These are phyloP conservation scores for Russula abietina DNA, from an alignment of 768 basidiomycete genomes.

Conservation along the genomic window DNA sequence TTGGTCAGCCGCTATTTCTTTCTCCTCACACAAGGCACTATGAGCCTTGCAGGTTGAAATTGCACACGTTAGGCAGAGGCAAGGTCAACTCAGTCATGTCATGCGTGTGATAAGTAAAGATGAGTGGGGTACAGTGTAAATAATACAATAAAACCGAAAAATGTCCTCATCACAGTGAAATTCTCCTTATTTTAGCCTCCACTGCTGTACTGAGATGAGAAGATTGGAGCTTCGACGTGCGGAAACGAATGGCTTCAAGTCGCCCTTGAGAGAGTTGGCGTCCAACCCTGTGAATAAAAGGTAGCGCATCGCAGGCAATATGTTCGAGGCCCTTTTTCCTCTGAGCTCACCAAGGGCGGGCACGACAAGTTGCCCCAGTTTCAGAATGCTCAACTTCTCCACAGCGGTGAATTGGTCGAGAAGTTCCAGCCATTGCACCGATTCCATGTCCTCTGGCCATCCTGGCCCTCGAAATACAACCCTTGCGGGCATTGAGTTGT, in stretches of 20 bases:
- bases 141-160: too few species aligned
- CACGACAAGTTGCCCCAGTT: background rate
- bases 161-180: background rate
- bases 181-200: background rate
- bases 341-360: background rate
- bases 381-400: background rate
- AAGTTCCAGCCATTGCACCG: background rate
- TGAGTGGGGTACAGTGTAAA: too few species aligned
- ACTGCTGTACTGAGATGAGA: background rate
- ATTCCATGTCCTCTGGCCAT: background rate
- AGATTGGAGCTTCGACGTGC: background rate
- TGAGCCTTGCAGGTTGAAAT: too few species aligned
- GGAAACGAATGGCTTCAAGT: background rate
- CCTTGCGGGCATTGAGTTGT: background rate
- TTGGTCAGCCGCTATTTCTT: too few species aligned
- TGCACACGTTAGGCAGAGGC: too few species aligned
- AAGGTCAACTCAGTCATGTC: too few species aligned
- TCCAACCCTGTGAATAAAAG: background rate
- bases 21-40: too few species aligned
- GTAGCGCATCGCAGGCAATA: constrained; percentile 1
- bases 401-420: background rate
- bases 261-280: background rate
- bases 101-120: too few species aligned
- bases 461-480: background rate
- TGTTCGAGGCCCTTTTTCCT: background rate